Evolutionary conservation across 1,284 basidiomycete species (phyloP).

Genomic region (Neonothopanus nambi): DNA sequence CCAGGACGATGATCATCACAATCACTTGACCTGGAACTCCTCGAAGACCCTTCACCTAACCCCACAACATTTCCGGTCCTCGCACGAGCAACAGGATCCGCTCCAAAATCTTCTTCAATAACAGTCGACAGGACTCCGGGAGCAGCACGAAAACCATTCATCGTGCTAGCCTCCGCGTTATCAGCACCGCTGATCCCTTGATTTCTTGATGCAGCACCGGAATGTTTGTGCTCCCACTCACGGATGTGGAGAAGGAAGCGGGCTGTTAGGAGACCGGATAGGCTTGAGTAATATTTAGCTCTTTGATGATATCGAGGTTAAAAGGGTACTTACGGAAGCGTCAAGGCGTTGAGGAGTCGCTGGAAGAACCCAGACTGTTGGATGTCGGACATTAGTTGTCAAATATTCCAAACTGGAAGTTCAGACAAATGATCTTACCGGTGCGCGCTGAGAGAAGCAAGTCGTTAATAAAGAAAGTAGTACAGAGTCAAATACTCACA

Average conservation of each 20-base stretch:
- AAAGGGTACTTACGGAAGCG: constrained; percentile 27
- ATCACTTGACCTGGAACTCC: no score
- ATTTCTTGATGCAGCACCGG: background rate
- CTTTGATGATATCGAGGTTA: background rate
- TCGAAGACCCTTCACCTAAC: no score
- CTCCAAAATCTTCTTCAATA: constrained; percentile 1
- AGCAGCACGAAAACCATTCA: background rate
- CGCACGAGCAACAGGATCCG: constrained; percentile 1
- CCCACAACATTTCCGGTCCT: no score
- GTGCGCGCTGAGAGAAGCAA: background rate
- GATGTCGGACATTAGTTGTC: background rate
- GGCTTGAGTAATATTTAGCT: constrained; percentile 14
- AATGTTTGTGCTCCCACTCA: constrained; percentile 22
- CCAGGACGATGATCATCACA: no score
- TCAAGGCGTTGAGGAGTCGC: constrained; percentile 30
- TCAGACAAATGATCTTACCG: background rate
- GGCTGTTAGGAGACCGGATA: constrained; percentile 35
- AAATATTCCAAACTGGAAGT: background rate
- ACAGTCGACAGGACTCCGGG: background rate
- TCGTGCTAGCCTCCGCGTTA: background rate
- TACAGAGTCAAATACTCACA: constrained; percentile 19
- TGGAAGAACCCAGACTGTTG: constrained; percentile 28
- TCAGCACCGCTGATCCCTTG: background rate
- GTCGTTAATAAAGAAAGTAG: no score
- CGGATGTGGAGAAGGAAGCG: constrained; percentile 35